These are phyloP conservation scores for Colletotrichum spaethianum DNA, from an alignment of 2,329 filamentous ascomycete genomes.

Conservation along the genomic window DNA sequence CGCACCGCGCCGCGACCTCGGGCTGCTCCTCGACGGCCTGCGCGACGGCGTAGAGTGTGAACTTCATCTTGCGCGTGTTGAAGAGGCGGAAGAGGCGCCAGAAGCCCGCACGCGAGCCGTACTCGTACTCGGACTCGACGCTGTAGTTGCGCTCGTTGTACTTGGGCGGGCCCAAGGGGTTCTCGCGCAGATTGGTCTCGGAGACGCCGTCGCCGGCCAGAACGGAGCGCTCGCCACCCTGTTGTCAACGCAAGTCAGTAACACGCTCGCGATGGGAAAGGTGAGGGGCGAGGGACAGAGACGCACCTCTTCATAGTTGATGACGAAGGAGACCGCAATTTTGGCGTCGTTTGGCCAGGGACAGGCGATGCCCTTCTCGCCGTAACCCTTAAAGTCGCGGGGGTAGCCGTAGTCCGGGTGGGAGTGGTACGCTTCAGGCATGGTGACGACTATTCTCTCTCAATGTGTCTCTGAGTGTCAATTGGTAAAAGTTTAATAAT, in stretches of 20 bases:
- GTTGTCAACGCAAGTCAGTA: neutral
- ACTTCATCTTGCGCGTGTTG: constrained; percentile 63
- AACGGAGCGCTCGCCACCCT: constrained; percentile 54
- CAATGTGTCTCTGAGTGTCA: too few relatives aligned
- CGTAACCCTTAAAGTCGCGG: constrained; percentile 56
- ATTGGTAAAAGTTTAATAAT: too few relatives aligned
- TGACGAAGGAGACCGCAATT: constrained; percentile 61
- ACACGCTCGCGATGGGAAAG: too few relatives aligned
- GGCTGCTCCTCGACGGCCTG: constrained; percentile 63
- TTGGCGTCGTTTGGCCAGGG: constrained; percentile 58
- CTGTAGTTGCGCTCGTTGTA: constrained; percentile 61
- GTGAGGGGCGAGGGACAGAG: neutral
- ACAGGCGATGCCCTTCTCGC: constrained; percentile 53
- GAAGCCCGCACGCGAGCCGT: constrained; percentile 63
- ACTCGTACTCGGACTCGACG: constrained; percentile 66
- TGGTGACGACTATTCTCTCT: constrained; percentile 13
- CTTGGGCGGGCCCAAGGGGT: constrained; percentile 50
- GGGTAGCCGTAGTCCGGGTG: constrained; percentile 49
- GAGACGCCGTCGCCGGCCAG: constrained; percentile 55
- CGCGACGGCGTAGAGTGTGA: constrained; percentile 65
- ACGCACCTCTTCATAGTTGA: constrained; percentile 61
- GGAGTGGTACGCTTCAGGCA: constrained; percentile 48
- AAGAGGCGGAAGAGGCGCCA: constrained; percentile 66
- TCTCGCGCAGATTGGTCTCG: constrained; percentile 57
- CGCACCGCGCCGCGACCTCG: constrained; percentile 60